Evolutionary conservation across 2,329 filamentous ascomycete genomes (phyloP).

Genomic region (Aspergillus aculeatus): DNA sequence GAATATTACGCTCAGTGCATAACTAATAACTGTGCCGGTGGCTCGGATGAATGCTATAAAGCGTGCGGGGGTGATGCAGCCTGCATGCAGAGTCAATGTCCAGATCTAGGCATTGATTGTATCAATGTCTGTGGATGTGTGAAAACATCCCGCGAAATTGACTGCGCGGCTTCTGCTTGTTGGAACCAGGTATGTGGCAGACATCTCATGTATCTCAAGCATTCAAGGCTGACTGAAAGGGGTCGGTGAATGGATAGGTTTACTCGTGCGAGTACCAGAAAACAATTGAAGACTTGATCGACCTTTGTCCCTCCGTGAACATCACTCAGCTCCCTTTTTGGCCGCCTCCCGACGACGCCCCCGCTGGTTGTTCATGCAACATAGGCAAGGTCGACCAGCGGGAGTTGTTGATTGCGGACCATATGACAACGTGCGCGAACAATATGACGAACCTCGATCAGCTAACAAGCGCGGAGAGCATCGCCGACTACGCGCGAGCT

Average conservation of each 20-base stretch:
- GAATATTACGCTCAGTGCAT: slow-evolving; percentile 13
- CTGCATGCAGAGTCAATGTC: too few relatives aligned
- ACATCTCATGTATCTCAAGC: too few relatives aligned
- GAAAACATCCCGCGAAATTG: slow-evolving; percentile 6
- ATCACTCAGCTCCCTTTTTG: slow-evolving; percentile 16
- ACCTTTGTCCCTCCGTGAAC: slow-evolving; percentile 7
- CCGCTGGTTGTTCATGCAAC: slow-evolving; percentile 23
- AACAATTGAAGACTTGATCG: slow-evolving; percentile 2
- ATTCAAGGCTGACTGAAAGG: too few relatives aligned
- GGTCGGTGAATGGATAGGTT: too few relatives aligned
- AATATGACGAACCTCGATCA: neutral
- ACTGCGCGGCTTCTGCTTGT: slow-evolving; percentile 16
- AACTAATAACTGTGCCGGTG: slow-evolving; percentile 15
- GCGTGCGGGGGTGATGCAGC: too few relatives aligned
- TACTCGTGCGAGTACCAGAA: too few relatives aligned
- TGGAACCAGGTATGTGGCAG: slow-evolving; percentile 19
- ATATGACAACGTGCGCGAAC: neutral
- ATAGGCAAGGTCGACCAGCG: slow-evolving; percentile 3
- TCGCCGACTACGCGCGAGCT: slow-evolving; percentile 5
- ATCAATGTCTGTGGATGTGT: slow-evolving; percentile 19
- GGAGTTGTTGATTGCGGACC: neutral
- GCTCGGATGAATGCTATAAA: neutral
- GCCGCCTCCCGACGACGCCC: slow-evolving; percentile 17
- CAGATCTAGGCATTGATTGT: slow-evolving; percentile 8
- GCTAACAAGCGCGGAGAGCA: too few relatives aligned